phyloP scores from a whole-genome alignment of 1,284 basidiomycete species.

The Rhodotorula mucilaginosa region DNA sequence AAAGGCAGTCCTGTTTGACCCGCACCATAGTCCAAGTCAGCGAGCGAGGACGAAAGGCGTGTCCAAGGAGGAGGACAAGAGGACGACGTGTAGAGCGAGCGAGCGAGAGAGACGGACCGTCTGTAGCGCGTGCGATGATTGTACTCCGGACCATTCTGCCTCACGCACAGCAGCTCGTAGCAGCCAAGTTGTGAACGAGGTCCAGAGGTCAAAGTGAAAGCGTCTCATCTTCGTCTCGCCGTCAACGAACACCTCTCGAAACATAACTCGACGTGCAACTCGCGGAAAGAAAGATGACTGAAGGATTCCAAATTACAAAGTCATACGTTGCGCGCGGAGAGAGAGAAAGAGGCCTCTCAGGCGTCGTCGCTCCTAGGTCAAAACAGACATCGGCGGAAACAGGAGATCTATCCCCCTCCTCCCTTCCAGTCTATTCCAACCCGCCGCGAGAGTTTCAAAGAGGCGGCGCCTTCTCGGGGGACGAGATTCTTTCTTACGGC shows the following conservation, averaged over 20 bases:
- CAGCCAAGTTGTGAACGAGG: neutral
- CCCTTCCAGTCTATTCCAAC: too few relatives aligned
- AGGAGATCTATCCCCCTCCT: too few relatives aligned
- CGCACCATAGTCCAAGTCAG: neutral
- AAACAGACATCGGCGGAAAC: too few relatives aligned
- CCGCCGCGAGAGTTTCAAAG: too few relatives aligned
- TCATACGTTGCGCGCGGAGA: too few relatives aligned
- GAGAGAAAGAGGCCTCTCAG: too few relatives aligned
- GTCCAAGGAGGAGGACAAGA: neutral
- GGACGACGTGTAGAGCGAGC: neutral
- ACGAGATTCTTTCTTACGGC: neutral
- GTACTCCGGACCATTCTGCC: constrained; percentile 79
- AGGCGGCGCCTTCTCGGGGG: too few relatives aligned
- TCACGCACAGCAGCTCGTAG: too few relatives aligned
- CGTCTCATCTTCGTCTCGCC: neutral
- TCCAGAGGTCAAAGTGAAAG: neutral
- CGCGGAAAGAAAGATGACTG: too few relatives aligned
- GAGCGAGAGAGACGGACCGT: constrained; percentile 53
- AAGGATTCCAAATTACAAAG: neutral
- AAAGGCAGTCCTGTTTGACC: constrained; percentile 64
- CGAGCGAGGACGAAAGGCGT: neutral
- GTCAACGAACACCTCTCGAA: too few relatives aligned
- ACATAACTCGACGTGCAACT: too few relatives aligned
- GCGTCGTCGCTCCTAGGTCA: too few relatives aligned
- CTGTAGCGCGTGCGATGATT: constrained; percentile 82